Conservation (phyloP, 768 basidiomycete genomes). For the Epithele typhae region DNA sequence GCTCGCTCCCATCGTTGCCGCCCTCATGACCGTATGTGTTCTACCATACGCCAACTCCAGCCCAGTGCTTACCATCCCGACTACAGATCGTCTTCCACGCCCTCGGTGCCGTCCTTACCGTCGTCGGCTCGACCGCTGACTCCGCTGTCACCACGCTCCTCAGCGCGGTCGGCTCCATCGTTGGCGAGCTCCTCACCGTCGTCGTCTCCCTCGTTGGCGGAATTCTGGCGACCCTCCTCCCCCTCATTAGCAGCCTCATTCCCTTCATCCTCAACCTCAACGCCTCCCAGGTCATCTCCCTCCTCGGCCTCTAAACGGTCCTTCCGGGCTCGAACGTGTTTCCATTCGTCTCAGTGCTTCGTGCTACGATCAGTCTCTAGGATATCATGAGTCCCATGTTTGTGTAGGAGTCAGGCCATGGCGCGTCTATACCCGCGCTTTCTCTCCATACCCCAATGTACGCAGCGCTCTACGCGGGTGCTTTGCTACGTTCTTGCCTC, state of each 20-base stretch:
- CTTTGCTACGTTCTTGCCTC: too few species aligned
- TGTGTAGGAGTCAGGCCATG: slow-evolving; percentile 6
- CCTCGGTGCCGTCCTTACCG: slow-evolving; percentile 20
- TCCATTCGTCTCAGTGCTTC: background rate
- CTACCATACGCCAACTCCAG: background rate
- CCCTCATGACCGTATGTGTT: slow-evolving; percentile 19
- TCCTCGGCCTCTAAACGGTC: slow-evolving; percentile 22
- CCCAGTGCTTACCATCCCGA: background rate
- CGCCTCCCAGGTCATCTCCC: slow-evolving; percentile 16
- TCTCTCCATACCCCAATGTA: slow-evolving; percentile 8
- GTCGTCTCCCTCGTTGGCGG: slow-evolving; percentile 19
- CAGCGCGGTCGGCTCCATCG: slow-evolving; percentile 19
- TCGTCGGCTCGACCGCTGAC: slow-evolving; percentile 11
- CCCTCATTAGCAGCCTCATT: slow-evolving; percentile 17
- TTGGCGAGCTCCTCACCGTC: slow-evolving; percentile 20
- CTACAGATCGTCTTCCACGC: slow-evolving; percentile 26
- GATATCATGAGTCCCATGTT: background rate
- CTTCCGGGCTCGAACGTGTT: background rate
- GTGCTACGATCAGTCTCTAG: background rate
- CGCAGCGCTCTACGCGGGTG: background rate
- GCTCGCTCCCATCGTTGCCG: slow-evolving; percentile 23
- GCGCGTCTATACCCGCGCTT: slow-evolving; percentile 10
- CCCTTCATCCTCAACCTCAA: slow-evolving; percentile 22
- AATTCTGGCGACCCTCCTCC: slow-evolving; percentile 22
- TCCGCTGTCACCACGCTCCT: slow-evolving; percentile 20